phyloP scores from a whole-genome alignment of 306 rosid species.

The Prunus davidiana region DNA sequence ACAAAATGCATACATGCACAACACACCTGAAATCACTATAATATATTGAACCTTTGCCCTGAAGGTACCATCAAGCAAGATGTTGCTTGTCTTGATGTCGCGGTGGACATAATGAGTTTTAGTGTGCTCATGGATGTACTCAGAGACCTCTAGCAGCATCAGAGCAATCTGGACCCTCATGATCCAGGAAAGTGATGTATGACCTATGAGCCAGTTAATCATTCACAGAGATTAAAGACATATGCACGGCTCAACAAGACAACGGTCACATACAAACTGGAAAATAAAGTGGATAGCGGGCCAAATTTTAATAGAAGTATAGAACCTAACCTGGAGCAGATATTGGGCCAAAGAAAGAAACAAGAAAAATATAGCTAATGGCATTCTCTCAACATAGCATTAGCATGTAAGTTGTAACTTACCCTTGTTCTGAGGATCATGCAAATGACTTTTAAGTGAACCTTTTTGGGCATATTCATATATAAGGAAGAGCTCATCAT shows the following conservation, averaged over 20 bases:
- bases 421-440: constrained; percentile 92
- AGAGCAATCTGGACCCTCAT: constrained; percentile 88
- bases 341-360: background rate
- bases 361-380: background rate
- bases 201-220: constrained; percentile 49
- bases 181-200: constrained; percentile 94
- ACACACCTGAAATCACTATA: constrained; percentile 4
- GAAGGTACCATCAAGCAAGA: constrained; percentile 81
- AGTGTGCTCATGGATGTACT: constrained; percentile 96
- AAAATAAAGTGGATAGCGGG: background rate
- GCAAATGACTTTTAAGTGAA: constrained; percentile 87
- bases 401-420: constrained; percentile 34
- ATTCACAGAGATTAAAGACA: constrained; percentile 15
- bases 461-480: constrained; percentile 96
- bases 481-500: constrained; percentile 79
- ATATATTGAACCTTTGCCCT: constrained; percentile 72
- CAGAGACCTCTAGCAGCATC: constrained; percentile 98
- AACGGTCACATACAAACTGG: background rate
- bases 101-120: constrained; percentile 92
- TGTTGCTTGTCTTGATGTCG: constrained; percentile 97
- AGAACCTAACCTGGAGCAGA: background rate
- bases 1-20: constrained; percentile 9
- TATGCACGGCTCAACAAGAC: constrained; percentile 14
- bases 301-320: background rate
- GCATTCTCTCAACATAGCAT: constrained; percentile 7